Percentiles rank a stretch among this genome's conserved stretches.
Evolutionary conservation across 768 basidiomycete species (phyloP).

Genomic region (Hericium rajendrae): DNA sequence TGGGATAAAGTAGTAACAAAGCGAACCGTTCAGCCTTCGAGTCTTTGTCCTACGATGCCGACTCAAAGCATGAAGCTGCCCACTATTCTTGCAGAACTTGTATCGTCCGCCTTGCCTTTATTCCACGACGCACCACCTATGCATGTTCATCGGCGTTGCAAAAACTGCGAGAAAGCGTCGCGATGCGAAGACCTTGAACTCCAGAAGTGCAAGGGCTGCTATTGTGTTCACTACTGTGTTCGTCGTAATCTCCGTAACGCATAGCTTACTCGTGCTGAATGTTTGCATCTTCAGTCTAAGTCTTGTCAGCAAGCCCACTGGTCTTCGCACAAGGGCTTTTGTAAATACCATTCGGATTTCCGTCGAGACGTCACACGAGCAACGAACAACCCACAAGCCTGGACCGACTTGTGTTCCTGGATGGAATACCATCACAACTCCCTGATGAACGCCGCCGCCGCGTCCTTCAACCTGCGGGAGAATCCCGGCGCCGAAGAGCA

Average conservation of each 20-base stretch:
- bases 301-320: background rate
- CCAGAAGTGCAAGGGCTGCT: background rate
- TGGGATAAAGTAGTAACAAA: too few species aligned
- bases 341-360: background rate
- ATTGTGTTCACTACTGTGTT: background rate
- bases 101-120: background rate
- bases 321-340: background rate
- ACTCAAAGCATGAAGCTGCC: too few species aligned
- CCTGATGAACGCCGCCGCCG: background rate
- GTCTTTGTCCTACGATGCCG: too few species aligned
- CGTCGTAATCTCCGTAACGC: background rate
- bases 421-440: slow-evolving; percentile 1
- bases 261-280: background rate
- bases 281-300: background rate
- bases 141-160: slow-evolving; percentile 1
- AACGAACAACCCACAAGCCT: background rate
- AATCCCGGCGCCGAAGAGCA: background rate
- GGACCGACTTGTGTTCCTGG: slow-evolving; percentile 1
- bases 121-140: background rate
- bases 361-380: background rate
- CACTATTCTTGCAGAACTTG: too few species aligned
- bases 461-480: background rate
- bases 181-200: background rate
- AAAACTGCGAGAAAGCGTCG: background rate
- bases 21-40: too few species aligned